Conservation (phyloP, 164 flowering plant genomes). For the Annona cherimola region DNA sequence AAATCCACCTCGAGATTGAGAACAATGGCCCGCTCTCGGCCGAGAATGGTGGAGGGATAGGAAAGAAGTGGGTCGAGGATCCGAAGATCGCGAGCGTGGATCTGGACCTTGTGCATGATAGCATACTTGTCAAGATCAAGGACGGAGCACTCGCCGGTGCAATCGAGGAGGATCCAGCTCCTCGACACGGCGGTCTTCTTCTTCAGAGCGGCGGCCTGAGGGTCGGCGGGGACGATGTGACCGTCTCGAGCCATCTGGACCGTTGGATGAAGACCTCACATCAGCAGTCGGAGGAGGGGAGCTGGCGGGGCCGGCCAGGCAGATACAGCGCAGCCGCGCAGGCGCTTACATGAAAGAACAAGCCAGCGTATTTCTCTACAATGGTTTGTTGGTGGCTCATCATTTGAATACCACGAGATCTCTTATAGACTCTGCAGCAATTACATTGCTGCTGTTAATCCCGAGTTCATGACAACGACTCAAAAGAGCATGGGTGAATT, state of each 20-base stretch:
- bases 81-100: conserved; percentile 89
- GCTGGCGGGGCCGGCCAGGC: too few species aligned
- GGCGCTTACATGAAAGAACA: too few species aligned
- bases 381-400: too few species aligned
- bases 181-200: conserved; percentile 58
- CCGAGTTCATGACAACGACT: too few species aligned
- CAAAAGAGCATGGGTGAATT: too few species aligned
- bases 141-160: conserved; percentile 45
- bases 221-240: conserved; percentile 36
- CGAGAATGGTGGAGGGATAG: conserved; percentile 86
- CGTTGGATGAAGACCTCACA: not conserved
- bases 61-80: conserved; percentile 87
- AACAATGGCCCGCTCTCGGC: conserved; percentile 82
- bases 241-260: conserved; percentile 47
- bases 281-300: too few species aligned
- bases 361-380: too few species aligned
- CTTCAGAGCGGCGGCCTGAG: conserved; percentile 36
- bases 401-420: too few species aligned
- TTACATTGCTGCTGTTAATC: too few species aligned
- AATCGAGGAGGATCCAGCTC: conserved; percentile 71
- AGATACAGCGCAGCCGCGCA: too few species aligned
- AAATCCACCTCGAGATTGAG: conserved; percentile 75
- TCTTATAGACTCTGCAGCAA: too few species aligned
- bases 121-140: conserved; percentile 84
- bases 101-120: conserved; percentile 80